Evolutionary conservation across 2,329 filamentous ascomycete species (phyloP).

Genomic region (Penicillium sp.): DNA sequence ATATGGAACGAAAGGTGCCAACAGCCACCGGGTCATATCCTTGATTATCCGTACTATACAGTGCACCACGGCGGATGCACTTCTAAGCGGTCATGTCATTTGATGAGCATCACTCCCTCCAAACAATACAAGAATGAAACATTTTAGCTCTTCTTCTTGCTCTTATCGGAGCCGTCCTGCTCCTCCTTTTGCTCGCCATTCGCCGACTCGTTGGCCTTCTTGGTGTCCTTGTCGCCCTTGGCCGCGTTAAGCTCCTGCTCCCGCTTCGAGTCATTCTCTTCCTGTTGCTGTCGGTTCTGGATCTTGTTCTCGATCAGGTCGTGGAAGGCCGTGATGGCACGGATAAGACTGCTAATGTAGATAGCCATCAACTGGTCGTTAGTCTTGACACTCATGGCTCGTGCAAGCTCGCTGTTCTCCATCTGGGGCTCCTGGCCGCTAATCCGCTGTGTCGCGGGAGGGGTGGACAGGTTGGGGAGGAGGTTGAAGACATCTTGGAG

Average conservation of each 20-base stretch:
- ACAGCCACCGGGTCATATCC: constrained; percentile 8
- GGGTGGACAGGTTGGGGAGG: constrained; percentile 89
- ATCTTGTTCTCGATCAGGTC: constrained; percentile 99
- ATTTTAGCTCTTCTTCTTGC: constrained; percentile 53
- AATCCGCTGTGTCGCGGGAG: constrained; percentile 59
- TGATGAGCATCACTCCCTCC: constrained; percentile 14
- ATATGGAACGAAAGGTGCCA: not conserved
- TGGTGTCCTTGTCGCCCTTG: constrained; percentile 61
- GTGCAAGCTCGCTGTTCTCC: constrained; percentile 80
- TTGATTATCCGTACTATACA: constrained; percentile 30
- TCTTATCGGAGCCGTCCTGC: constrained; percentile 56
- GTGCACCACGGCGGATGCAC: constrained; percentile 19
- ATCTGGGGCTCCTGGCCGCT: constrained; percentile 58
- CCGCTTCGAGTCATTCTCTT: constrained; percentile 85
- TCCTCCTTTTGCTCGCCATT: constrained; percentile 57
- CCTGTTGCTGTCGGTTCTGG: constrained; percentile 94
- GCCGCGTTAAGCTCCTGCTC: constrained; percentile 65
- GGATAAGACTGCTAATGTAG: constrained; percentile 93
- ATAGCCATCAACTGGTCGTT: constrained; percentile 99
- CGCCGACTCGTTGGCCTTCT: constrained; percentile 47
- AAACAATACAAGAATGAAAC: not conserved
- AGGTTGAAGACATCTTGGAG: constrained; percentile 99
- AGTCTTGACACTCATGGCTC: constrained; percentile 97
- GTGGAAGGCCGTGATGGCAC: constrained; percentile 97
- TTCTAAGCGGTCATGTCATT: constrained; percentile 30